A percentile compares a stretch with the other conserved stretches of the same genome.
phyloP scores from a whole-genome alignment of 179 eudicot species.

The Monotropa hypopitys region DNA sequence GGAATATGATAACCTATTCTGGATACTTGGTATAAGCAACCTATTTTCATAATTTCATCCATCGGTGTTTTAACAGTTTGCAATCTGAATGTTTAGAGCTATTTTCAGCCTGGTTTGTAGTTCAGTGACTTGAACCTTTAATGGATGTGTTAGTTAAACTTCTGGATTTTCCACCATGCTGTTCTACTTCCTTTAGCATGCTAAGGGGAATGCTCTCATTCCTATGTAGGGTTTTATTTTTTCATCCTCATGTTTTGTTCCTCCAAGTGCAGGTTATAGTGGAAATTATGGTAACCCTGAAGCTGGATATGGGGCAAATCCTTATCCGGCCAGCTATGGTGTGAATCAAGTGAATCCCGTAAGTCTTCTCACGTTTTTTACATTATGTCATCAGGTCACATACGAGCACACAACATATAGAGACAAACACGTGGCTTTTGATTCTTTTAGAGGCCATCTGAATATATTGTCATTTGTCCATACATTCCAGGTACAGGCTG shows the following conservation, averaged over 20 bases:
- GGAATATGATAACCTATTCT: background rate
- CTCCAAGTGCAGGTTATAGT: slow-evolving; percentile 41
- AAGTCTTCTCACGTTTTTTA: slow-evolving; percentile 16
- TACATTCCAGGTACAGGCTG: slow-evolving; percentile 37
- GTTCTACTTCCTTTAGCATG: background rate
- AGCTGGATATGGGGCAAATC: slow-evolving; percentile 50
- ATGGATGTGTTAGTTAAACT: background rate
- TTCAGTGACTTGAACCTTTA: background rate
- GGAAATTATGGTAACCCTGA: slow-evolving; percentile 47
- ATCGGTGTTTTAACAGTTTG: background rate
- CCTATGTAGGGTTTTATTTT: background rate
- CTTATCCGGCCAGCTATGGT: slow-evolving; percentile 57
- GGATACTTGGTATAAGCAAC: background rate
- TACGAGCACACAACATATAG: background rate
- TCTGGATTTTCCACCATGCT: background rate
- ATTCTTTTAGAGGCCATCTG: background rate
- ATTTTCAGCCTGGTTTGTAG: background rate
- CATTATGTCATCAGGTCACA: background rate
- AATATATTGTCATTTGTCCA: background rate
- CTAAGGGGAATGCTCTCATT: background rate
- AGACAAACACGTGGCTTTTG: background rate
- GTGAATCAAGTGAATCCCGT: slow-evolving; percentile 40
- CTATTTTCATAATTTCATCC: background rate
- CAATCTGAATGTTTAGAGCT: background rate
- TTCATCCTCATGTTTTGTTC: background rate